phyloP scores from a whole-genome alignment of 768 basidiomycete species.

The Naganishia onofrii region DNA sequence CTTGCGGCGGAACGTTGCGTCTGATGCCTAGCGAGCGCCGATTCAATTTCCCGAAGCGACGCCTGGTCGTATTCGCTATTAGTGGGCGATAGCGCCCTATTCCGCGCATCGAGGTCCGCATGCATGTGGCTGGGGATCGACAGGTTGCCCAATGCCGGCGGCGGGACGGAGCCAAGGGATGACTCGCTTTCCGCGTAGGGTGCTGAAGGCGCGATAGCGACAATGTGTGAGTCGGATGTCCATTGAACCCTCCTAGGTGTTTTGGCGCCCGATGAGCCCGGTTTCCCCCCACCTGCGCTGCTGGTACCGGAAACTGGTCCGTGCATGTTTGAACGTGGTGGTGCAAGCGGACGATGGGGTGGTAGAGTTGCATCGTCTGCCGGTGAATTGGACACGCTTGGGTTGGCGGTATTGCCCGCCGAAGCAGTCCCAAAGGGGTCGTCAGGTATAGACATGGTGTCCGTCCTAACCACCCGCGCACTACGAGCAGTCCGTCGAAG shows the following conservation, averaged over 20 bases:
- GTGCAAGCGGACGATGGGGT: not conserved
- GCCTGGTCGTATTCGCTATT: slow-evolving; percentile 23
- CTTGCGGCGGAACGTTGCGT: slow-evolving; percentile 18
- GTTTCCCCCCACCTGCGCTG: not conserved
- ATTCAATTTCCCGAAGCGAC: slow-evolving; percentile 15
- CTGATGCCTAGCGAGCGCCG: slow-evolving; percentile 33
- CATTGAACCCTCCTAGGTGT: slow-evolving; percentile 49
- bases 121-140: not conserved
- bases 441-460: slow-evolving; percentile 49
- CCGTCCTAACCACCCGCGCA: not conserved
- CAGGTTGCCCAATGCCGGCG: not conserved
- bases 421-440: slow-evolving; percentile 42
- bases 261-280: slow-evolving; percentile 36
- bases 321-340: not conserved
- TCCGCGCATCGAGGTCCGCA: not conserved
- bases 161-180: not conserved
- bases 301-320: slow-evolving; percentile 8
- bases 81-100: slow-evolving; percentile 1
- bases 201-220: slow-evolving; percentile 36
- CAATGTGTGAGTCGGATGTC: slow-evolving; percentile 46
- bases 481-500: no score
- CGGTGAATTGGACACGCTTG: slow-evolving; percentile 20
- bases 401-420: slow-evolving; percentile 23
- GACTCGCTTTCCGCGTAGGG: not conserved
- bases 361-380: slow-evolving; percentile 2